These are phyloP conservation scores for Sporisorium graminicola DNA, from an alignment of 1,284 basidiomycete species.

Conservation along the genomic window DNA sequence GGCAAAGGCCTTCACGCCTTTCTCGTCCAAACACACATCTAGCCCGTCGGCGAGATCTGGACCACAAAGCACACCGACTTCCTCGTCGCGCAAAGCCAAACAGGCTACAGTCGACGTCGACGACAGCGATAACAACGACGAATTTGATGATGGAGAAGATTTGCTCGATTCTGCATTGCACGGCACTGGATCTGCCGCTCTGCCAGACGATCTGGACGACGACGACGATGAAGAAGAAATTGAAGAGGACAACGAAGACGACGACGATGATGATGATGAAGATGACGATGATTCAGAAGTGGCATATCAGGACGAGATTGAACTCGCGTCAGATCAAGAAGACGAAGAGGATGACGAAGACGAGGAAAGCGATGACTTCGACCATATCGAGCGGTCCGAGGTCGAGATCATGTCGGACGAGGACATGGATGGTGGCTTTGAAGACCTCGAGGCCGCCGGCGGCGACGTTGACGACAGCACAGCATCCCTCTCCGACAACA, in stretches of 20 bases:
- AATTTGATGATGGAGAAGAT: conserved; percentile 63
- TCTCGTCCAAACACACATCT: conserved; percentile 26
- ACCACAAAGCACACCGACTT: conserved; percentile 12
- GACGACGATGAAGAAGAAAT: conserved; percentile 58
- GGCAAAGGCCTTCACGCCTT: conserved; percentile 21
- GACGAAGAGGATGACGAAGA: conserved; percentile 15
- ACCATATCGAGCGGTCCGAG: conserved; percentile 31
- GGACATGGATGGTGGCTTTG: conserved; percentile 67
- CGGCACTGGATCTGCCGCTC: conserved; percentile 45
- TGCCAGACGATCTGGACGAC: conserved; percentile 47
- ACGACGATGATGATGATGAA: conserved; percentile 29
- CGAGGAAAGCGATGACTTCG: conserved; percentile 55
- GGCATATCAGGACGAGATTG: conserved; percentile 32
- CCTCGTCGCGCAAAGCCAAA: conserved; percentile 16
- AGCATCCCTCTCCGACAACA: neutral
- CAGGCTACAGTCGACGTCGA: conserved; percentile 18
- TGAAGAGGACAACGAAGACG: conserved; percentile 29
- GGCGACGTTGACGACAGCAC: conserved; percentile 38
- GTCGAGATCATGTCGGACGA: conserved; percentile 62
- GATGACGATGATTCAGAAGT: conserved; percentile 25
- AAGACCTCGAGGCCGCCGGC: conserved; percentile 57
- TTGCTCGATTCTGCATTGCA: conserved; percentile 46
- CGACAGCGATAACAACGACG: conserved; percentile 59
- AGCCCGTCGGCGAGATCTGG: conserved; percentile 21
- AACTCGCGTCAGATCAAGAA: conserved; percentile 44